Percentiles rank a stretch among this genome's conserved stretches.
Conservation (phyloP, 495 filamentous ascomycete genomes). For the Neurospora sp. region DNA sequence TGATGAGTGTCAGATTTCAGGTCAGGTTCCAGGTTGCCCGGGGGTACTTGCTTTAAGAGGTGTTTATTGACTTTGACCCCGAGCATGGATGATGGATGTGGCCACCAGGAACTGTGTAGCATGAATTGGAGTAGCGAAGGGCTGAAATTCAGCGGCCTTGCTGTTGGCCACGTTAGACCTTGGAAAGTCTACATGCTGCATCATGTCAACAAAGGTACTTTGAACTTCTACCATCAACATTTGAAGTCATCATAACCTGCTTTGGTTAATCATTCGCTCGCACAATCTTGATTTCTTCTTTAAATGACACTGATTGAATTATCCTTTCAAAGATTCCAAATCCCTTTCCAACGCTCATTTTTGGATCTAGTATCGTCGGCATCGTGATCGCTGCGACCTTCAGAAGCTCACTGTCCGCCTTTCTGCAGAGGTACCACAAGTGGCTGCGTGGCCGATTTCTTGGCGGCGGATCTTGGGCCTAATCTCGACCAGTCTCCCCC, state of each 20-base stretch:
- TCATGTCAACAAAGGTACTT: not conserved
- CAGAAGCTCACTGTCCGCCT: not conserved
- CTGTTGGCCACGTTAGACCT: not conserved
- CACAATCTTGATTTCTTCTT: not conserved
- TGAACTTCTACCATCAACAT: not conserved
- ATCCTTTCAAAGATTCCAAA: not conserved
- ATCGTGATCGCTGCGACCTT: not conserved
- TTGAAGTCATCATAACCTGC: not conserved
- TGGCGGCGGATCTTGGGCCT: conserved; percentile 13
- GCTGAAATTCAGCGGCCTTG: not conserved
- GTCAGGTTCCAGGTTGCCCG: not conserved
- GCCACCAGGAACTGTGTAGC: not conserved
- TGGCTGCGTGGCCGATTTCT: conserved; percentile 4
- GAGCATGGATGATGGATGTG: not conserved
- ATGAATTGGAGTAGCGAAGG: not conserved
- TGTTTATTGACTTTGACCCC: not conserved
- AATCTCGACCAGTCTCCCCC: conserved; percentile 2
- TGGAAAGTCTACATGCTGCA: not conserved
- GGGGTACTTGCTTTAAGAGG: not conserved
- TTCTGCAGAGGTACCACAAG: not conserved
- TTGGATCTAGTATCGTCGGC: not conserved
- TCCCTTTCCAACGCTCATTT: not conserved
- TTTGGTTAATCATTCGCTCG: not conserved
- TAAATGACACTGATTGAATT: not conserved
- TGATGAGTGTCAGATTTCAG: not conserved